phyloP scores from a whole-genome alignment of 148 eudicot species.

The Spergularia marina region DNA sequence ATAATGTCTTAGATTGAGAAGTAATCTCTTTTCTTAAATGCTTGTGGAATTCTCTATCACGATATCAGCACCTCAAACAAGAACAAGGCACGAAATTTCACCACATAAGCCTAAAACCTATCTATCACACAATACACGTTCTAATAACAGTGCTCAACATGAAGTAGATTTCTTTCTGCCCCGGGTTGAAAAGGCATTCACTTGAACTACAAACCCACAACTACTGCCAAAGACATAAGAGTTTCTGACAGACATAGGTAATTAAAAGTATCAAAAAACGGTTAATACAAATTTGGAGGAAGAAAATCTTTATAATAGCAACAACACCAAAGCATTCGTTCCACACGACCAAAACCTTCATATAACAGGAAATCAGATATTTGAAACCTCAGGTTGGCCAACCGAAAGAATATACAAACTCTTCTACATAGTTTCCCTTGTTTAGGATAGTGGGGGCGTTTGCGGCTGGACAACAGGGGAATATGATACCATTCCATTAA shows the following conservation, averaged over 20 bases:
- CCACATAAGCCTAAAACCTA: no score
- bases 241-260: not conserved
- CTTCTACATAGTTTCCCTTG: not conserved
- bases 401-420: not conserved
- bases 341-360: no score
- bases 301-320: no score
- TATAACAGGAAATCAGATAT: no score
- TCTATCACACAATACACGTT: no score
- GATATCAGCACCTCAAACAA: no score
- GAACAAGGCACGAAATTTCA: no score
- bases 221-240: not conserved
- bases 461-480: constrained; percentile 7
- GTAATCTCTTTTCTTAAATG: no score
- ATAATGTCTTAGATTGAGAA: no score
- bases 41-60: no score
- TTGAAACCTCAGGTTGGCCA: not conserved
- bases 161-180: not conserved
- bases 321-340: no score
- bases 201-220: not conserved
- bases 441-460: not conserved
- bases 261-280: not conserved
- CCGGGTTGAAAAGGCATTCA: not conserved
- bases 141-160: not conserved
- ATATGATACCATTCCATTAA: constrained; percentile 24
- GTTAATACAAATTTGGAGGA: not conserved